Percentiles rank a stretch among this genome's conserved stretches.
These are phyloP conservation scores for Beauveria brongniartii DNA, from an alignment of 2,329 filamentous ascomycete species.

Conservation along the genomic window DNA sequence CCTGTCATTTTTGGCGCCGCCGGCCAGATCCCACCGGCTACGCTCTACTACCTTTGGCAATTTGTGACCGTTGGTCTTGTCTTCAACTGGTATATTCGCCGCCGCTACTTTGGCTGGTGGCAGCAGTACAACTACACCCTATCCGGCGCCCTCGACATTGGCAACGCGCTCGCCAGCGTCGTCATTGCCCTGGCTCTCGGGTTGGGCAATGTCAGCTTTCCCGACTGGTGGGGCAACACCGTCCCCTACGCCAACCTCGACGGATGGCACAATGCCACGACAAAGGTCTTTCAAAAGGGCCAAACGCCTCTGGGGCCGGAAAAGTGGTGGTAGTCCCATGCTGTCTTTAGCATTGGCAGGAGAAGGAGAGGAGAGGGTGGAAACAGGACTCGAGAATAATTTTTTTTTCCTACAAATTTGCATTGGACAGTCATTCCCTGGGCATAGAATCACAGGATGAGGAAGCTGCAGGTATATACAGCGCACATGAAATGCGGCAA, in stretches of 20 bases:
- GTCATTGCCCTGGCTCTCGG: slow-evolving; percentile 38
- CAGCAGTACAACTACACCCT: slow-evolving; percentile 48
- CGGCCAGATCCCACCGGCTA: slow-evolving; percentile 45
- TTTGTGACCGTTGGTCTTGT: slow-evolving; percentile 47
- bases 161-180: slow-evolving; percentile 43
- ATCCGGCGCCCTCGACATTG: slow-evolving; percentile 46
- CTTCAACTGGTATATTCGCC: slow-evolving; percentile 46
- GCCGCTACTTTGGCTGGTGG: slow-evolving; percentile 48
- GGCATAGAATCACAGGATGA: too few relatives aligned
- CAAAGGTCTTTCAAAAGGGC: slow-evolving; percentile 19
- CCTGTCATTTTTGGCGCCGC: slow-evolving; percentile 46
- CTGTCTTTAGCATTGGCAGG: too few relatives aligned
- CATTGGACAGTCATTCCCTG: too few relatives aligned
- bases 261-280: slow-evolving; percentile 17
- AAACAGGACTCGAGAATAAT: too few relatives aligned
- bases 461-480: too few relatives aligned
- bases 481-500: too few relatives aligned
- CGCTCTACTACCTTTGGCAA: slow-evolving; percentile 45
- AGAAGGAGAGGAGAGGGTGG: too few relatives aligned
- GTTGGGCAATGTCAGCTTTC: slow-evolving; percentile 34
- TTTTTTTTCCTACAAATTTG: too few relatives aligned
- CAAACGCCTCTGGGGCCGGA: slow-evolving; percentile 21
- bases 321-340: slow-evolving; percentile 15
- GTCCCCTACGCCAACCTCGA: slow-evolving; percentile 26
- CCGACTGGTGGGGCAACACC: slow-evolving; percentile 42